Conservation (phyloP, 176 grass and related monocot species). For the Phyllostachys edulis region DNA sequence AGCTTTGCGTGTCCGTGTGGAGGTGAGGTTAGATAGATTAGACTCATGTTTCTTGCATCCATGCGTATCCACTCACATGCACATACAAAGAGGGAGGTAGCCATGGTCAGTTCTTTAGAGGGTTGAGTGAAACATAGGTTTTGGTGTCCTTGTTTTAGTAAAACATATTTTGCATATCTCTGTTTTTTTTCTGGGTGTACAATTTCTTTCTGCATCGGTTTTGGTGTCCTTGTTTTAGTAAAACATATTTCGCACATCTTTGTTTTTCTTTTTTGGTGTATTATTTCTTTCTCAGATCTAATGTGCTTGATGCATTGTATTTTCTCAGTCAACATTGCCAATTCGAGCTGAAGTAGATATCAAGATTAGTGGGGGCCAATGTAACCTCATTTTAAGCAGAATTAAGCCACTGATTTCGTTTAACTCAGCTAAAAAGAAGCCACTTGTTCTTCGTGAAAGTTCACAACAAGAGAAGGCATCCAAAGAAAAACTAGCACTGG, state of each 20-base stretch:
- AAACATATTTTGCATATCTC: background rate
- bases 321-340: conserved; percentile 51
- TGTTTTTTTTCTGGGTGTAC: background rate
- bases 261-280: background rate
- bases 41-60: background rate
- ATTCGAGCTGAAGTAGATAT: conserved; percentile 74
- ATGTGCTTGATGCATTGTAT: conserved; percentile 35
- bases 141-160: background rate
- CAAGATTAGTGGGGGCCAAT: conserved; percentile 69
- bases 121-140: background rate
- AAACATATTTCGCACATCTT: background rate
- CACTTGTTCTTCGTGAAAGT: conserved; percentile 63
- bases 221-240: background rate
- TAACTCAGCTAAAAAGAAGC: conserved; percentile 67
- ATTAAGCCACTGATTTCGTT: conserved; percentile 72
- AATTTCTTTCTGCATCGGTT: background rate
- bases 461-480: conserved; percentile 48
- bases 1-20: background rate
- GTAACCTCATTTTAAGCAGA: conserved; percentile 78
- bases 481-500: conserved; percentile 53
- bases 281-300: background rate
- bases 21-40: conserved; percentile 7
- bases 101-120: background rate
- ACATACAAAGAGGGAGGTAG: conserved; percentile 9
- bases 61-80: conserved; percentile 23